Conservation (phyloP, 2,329 filamentous ascomycete genomes). For the Exophiala mesophila region DNA sequence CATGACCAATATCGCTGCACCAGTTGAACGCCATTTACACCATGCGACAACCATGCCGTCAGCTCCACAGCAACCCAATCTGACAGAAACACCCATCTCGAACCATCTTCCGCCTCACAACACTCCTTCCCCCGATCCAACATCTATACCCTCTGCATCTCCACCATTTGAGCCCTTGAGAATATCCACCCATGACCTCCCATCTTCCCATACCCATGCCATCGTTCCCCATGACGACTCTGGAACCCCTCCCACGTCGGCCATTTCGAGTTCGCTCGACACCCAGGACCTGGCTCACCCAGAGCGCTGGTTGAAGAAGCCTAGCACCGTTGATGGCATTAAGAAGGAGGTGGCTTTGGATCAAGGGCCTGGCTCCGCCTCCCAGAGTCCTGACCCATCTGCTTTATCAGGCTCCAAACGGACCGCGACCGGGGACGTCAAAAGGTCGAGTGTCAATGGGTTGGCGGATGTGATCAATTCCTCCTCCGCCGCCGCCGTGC, state of each 20-base stretch:
- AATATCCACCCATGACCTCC: constrained; percentile 14
- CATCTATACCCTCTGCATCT: constrained; percentile 6
- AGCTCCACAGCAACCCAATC: not conserved
- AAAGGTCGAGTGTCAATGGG: constrained; percentile 19
- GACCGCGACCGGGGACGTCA: constrained; percentile 22
- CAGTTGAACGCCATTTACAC: not conserved
- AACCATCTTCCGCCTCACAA: not conserved
- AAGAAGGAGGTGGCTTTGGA: not conserved
- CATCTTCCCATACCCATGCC: constrained; percentile 1
- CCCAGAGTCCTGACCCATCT: constrained; percentile 16
- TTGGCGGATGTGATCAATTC: constrained; percentile 12
- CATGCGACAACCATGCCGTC: constrained; percentile 1
- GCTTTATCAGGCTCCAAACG: constrained; percentile 17
- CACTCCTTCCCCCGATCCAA: not conserved
- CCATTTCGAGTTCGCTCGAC: constrained; percentile 15
- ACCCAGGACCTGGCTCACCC: constrained; percentile 7
- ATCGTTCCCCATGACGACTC: constrained; percentile 10
- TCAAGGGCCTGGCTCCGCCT: constrained; percentile 7
- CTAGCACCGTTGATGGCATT: constrained; percentile 1
- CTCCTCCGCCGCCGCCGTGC: constrained; percentile 6
- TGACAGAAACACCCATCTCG: not conserved
- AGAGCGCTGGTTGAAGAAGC: constrained; percentile 5
- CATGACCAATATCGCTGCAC: not conserved
- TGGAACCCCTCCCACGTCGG: constrained; percentile 17
- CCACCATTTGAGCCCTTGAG: constrained; percentile 5